Conservation (phyloP, 2,329 filamentous ascomycete species). For the Beauveria caledonica region DNA sequence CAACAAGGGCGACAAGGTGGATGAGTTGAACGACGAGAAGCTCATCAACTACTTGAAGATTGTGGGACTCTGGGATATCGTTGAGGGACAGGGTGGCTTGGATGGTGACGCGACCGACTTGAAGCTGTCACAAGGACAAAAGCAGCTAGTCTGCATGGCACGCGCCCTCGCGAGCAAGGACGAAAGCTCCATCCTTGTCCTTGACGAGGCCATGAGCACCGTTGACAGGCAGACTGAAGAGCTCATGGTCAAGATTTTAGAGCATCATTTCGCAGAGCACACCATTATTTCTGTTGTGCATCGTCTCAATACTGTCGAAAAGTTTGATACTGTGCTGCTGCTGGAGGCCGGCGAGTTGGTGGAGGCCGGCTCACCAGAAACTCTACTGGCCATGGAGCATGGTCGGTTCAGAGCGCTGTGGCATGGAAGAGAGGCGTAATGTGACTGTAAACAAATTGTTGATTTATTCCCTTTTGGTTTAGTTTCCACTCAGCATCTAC, state of each 20-base stretch:
- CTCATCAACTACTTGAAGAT: slow-evolving; percentile 36
- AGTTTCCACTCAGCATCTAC: not conserved
- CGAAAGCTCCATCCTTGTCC: slow-evolving; percentile 25
- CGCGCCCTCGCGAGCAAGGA: slow-evolving; percentile 26
- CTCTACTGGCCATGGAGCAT: slow-evolving; percentile 1
- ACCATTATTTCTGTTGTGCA: slow-evolving; percentile 43
- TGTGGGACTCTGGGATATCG: slow-evolving; percentile 34
- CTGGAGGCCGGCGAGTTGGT: slow-evolving; percentile 37
- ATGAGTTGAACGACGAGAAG: slow-evolving; percentile 27
- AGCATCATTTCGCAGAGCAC: slow-evolving; percentile 27
- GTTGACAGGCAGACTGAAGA: slow-evolving; percentile 27
- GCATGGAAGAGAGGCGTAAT: not conserved
- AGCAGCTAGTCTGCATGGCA: slow-evolving; percentile 34
- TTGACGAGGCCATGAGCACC: slow-evolving; percentile 33
- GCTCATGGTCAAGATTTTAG: slow-evolving; percentile 25
- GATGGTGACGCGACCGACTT: slow-evolving; percentile 23
- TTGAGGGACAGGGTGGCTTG: slow-evolving; percentile 33
- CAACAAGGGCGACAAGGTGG: slow-evolving; percentile 20
- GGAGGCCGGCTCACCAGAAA: slow-evolving; percentile 1
- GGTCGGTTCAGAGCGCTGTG: slow-evolving; percentile 5
- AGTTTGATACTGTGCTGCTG: slow-evolving; percentile 52
- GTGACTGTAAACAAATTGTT: no score
- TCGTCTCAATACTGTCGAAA: slow-evolving; percentile 37
- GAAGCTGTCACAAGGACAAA: slow-evolving; percentile 33
- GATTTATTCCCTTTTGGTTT: not conserved